These are phyloP conservation scores for Peronospora farinosa DNA, from an alignment of 352 stramenopile species.

Conservation along the genomic window DNA sequence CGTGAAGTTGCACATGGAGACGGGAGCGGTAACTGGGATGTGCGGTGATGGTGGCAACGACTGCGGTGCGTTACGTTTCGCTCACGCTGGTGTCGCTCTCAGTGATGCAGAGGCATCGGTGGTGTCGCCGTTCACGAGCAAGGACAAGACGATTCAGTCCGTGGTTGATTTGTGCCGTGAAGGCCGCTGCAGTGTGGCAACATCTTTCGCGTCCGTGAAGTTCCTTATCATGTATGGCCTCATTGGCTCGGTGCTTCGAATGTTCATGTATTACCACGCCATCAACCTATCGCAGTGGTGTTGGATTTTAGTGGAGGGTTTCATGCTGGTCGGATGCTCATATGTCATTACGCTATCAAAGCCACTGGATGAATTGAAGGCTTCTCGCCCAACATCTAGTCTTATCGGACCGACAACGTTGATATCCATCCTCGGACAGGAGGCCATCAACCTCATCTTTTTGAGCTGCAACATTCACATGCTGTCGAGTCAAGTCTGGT, in stretches of 20 bases:
- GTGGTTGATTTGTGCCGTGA: conserved; percentile 83
- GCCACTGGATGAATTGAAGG: conserved; percentile 30
- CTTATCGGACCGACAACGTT: conserved; percentile 52
- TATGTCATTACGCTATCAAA: conserved; percentile 68
- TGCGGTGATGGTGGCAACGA: conserved; percentile 88
- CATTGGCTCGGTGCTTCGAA: conserved; percentile 54
- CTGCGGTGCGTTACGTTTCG: conserved; percentile 86
- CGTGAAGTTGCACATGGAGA: conserved; percentile 56
- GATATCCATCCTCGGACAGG: conserved; percentile 36
- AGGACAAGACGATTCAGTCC: conserved; percentile 67
- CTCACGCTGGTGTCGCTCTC: conserved; percentile 87
- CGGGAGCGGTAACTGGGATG: conserved; percentile 70
- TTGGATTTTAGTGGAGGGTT: conserved; percentile 65
- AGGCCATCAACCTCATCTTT: conserved; percentile 50
- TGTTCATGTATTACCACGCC: conserved; percentile 63
- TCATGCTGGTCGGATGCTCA: conserved; percentile 58
- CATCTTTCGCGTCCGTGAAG: conserved; percentile 81
- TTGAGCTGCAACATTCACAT: conserved; percentile 29
- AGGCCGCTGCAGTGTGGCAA: conserved; percentile 80
- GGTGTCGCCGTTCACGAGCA: conserved; percentile 87
- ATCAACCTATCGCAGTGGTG: conserved; percentile 68
- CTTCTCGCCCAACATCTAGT: conserved; percentile 36
- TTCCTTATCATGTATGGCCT: conserved; percentile 87
- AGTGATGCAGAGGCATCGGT: conserved; percentile 85
- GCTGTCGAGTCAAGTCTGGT: conserved; percentile 31